phyloP scores from a whole-genome alignment of 2,329 filamentous ascomycete species.

The Orbilia brochopaga region DNA sequence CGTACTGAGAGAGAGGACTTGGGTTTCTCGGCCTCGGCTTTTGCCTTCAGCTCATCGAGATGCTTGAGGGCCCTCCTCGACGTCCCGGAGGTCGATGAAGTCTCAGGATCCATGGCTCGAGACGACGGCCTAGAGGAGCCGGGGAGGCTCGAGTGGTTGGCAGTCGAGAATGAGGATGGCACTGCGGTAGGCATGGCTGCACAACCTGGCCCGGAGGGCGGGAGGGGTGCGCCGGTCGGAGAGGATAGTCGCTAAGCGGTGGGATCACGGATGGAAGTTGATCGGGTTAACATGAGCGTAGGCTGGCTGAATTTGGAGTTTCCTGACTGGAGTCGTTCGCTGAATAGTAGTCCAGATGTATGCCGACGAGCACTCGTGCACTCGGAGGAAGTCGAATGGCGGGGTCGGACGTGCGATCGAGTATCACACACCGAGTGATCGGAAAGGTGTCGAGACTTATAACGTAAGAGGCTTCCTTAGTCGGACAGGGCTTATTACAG shows the following conservation, averaged over 20 bases:
- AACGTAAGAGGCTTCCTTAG: neutral
- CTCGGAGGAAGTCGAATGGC: neutral
- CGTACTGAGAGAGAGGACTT: constrained; percentile 23
- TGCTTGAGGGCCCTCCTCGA: constrained; percentile 26
- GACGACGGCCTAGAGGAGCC: constrained; percentile 4
- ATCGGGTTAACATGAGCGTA: constrained; percentile 1
- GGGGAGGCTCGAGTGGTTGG: constrained; percentile 8
- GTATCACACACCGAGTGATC: neutral
- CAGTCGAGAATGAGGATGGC: constrained; percentile 19
- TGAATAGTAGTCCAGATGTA: neutral
- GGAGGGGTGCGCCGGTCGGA: neutral
- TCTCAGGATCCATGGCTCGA: constrained; percentile 10
- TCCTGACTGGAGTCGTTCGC: neutral
- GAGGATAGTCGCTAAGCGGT: neutral
- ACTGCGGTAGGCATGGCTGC: constrained; percentile 48
- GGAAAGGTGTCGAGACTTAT: neutral
- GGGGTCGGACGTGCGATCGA: no score
- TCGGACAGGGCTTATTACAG: neutral
- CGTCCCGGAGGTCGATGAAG: constrained; percentile 2
- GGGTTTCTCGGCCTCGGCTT: constrained; percentile 28
- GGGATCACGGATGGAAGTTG: neutral
- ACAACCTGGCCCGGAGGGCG: constrained; percentile 27
- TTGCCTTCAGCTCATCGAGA: constrained; percentile 42
- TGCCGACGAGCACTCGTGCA: neutral
- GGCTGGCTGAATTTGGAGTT: neutral